Conservation (phyloP, 2,329 filamentous ascomycete genomes). For the Cordyceps sp. region DNA sequence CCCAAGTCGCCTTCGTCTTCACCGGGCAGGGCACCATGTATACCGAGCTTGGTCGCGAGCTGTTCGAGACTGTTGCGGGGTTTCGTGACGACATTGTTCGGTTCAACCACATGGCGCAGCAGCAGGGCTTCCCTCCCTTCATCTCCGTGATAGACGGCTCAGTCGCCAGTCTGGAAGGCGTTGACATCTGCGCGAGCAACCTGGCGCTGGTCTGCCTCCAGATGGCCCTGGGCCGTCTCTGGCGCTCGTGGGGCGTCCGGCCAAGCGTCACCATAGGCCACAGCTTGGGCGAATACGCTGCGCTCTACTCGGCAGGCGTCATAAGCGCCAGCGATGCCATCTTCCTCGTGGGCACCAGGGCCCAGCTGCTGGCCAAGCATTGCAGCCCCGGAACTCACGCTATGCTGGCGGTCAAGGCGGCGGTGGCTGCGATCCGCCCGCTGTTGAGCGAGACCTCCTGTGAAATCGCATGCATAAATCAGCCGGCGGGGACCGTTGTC, state of each 20-base stretch:
- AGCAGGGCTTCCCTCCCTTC: constrained; percentile 20
- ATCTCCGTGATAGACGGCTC: constrained; percentile 24
- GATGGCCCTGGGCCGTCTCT: constrained; percentile 39
- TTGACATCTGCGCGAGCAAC: constrained; percentile 17
- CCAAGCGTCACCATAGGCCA: constrained; percentile 42
- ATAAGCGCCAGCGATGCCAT: constrained; percentile 56
- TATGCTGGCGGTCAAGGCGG: constrained; percentile 29
- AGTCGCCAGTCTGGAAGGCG: constrained; percentile 33
- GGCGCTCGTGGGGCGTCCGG: constrained; percentile 31
- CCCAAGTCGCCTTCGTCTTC: constrained; percentile 22
- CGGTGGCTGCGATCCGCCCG: constrained; percentile 17
- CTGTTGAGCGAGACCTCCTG: constrained; percentile 21
- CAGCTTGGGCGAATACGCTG: constrained; percentile 21
- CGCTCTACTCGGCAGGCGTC: constrained; percentile 53
- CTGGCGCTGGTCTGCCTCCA: constrained; percentile 36
- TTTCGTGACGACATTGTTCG: constrained; percentile 17
- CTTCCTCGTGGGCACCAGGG: constrained; percentile 53
- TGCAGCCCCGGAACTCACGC: constrained; percentile 54
- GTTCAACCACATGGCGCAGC: constrained; percentile 14
- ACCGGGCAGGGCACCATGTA: constrained; percentile 27
- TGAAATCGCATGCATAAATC: constrained; percentile 58
- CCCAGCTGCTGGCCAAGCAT: constrained; percentile 44
- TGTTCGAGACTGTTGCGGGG: constrained; percentile 11
- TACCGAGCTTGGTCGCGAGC: constrained; percentile 13
- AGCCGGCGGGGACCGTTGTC: constrained; percentile 60